Base-by-base conservation (phyloP, 345 rosid species). In the Brassica juncea region DNA sequence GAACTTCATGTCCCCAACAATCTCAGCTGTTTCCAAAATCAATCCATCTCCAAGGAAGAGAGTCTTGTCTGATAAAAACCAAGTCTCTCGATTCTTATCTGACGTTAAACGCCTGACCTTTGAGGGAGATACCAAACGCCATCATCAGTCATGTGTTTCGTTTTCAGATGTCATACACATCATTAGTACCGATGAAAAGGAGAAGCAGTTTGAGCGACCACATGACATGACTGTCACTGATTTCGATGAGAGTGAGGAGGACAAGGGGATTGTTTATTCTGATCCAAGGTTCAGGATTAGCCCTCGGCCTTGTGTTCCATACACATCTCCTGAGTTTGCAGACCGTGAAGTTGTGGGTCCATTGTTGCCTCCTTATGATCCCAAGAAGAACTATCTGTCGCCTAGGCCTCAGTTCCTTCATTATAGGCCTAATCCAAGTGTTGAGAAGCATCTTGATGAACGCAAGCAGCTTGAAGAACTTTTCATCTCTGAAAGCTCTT, bases 1-100 rank as follows among this genome's bases (percentile, higher is more conserved):
- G 88, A 82, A 89, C 83, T 94, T 94, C 83, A 94, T 89, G 98
- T 88, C 93, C 62, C 97, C 97, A 11, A 92, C 98, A 30, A 88
- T 92, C 21, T 90, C 97, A 67, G 96, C 98, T 0, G 94, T 85
- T 73, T 94, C 96, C 7, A 92, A 94, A 78, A 72, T 90, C 77
- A 83, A 78, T 69, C 52, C 92, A 47, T 90, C 95, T 0, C 94
- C 97, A 12, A 89, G 89, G 84, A 94, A 90, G 88, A 89, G 82
- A 77, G 78, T 94, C 8, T 87, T 94, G 82, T 73, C 83, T 1
- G 97, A 91, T 57, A 88, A 79, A 77, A 90, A 88, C 21, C 94
- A 90, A 68, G 52, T 80, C 12, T 58, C 75, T 80, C 81, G 84
- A 14, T 80, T 86, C 37, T 78, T 59, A 4, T 59, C 87, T 32